Conservation (phyloP, 768 basidiomycete genomes). For the Hygrocybe punicea region DNA sequence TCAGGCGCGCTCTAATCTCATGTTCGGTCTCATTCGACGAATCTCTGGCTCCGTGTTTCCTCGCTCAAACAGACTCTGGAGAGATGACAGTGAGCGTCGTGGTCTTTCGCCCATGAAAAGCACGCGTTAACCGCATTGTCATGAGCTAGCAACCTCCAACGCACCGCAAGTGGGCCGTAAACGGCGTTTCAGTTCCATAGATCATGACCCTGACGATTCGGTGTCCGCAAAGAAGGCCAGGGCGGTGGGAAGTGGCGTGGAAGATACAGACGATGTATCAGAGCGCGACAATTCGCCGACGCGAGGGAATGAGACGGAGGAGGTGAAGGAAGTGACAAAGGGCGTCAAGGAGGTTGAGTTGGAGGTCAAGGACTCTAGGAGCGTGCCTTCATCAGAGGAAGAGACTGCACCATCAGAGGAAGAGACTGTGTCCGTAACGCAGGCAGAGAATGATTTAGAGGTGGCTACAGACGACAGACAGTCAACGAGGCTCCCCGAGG, state of each 20-base stretch:
- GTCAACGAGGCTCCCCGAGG: too few species aligned
- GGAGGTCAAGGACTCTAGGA: conserved; percentile 36
- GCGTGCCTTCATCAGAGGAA: conserved; percentile 27
- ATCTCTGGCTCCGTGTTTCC: conserved; percentile 68
- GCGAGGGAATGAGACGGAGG: conserved; percentile 45
- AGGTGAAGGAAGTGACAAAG: conserved; percentile 66
- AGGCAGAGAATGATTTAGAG: neutral
- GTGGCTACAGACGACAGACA: neutral
- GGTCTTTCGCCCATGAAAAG: neutral
- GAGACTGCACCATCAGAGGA: conserved; percentile 9
- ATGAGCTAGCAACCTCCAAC: conserved; percentile 62
- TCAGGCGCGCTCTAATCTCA: conserved; percentile 21
- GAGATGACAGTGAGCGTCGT: conserved; percentile 61
- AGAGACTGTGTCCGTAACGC: neutral
- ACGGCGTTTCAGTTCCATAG: conserved; percentile 55
- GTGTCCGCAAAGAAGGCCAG: conserved; percentile 41
- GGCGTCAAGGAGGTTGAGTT: conserved; percentile 70
- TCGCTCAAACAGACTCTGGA: conserved; percentile 72
- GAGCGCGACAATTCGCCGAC: conserved; percentile 17
- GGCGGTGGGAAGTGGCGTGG: conserved; percentile 38
- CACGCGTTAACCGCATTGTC: neutral
- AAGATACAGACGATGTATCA: conserved; percentile 19
- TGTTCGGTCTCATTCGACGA: conserved; percentile 71
- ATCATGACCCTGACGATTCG: conserved; percentile 42
- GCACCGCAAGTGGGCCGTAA: conserved; percentile 67